Base-by-base conservation (phyloP, 805 yeast species). In the Kuraishia hungarica region DNA sequence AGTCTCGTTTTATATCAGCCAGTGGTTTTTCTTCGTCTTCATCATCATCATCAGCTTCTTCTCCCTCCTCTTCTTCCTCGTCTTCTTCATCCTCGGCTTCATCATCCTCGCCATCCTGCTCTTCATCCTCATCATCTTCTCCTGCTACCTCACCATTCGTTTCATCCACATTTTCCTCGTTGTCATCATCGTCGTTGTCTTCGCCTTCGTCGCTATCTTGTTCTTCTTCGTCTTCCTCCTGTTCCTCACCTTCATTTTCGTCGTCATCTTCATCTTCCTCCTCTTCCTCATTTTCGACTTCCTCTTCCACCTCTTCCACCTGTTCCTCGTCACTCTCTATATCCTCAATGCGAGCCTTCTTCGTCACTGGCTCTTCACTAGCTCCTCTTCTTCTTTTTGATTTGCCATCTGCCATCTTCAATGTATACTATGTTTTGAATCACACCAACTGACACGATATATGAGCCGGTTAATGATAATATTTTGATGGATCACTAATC, bases 11-110 rank as follows among this genome's bases (percentile, higher is more conserved):
- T 11, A 59, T 62, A 15, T 60, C 61, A 19, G 60, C 59, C 1
- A 59, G 64, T 4, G 56, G 61, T 1, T 63, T 63, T 3, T 60
- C 68, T 24, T 60, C 66, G 4, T 58, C 59, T 54, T 66, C 68
- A 1, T 62, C 64, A 56, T 58, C 20, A 21, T 51, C 23, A 51
- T 48, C 13, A 28, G 52, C 19, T 57, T 67, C 8, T 1, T 63
- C 63, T 2, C 60, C 68, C 26, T 59, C 66, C 6, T 58, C 58
- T 54, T 66, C 67, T 1, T 62, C 64, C 55, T 58, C 20, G 21
- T 51, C 29, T 48, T 48, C 13, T 26, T 53, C n/a, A 58, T 67
- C 6, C 10, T 63, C 63, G 2, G 59, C 67, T 23, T 59, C 65
- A 5, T 58, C 58, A 54, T 66, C 68, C 1, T 62, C 64, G 55